These are phyloP conservation scores for Pelargonium nanum DNA, from an alignment of 345 rosid genomes.

Conservation along the genomic window DNA sequence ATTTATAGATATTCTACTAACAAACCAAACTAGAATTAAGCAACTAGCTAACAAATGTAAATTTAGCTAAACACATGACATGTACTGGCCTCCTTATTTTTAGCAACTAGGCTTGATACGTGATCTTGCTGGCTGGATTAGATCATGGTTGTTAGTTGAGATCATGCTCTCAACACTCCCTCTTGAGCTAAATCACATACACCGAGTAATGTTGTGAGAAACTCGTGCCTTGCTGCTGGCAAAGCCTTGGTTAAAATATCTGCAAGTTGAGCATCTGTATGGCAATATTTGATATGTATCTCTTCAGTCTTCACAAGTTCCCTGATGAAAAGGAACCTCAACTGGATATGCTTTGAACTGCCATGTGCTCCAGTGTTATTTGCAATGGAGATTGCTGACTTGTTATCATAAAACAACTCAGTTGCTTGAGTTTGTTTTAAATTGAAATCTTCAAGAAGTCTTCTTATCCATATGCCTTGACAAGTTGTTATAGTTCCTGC, in stretches of 20 bases:
- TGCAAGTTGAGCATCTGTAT: background rate
- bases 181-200: background rate
- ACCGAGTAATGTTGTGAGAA: background rate
- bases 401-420: too few species aligned
- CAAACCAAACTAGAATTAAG: too few species aligned
- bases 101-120: too few species aligned
- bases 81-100: too few species aligned
- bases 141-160: too few species aligned
- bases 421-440: background rate
- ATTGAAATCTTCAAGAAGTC: background rate
- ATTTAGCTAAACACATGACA: too few species aligned
- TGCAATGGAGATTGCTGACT: too few species aligned
- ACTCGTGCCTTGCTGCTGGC: background rate
- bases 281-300: background rate
- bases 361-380: background rate
- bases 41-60: too few species aligned
- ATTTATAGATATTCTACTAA: too few species aligned
- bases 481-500: background rate
- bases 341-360: background rate
- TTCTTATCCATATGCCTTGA: background rate
- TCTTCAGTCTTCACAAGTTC: background rate
- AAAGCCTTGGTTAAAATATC: background rate
- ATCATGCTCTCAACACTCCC: background rate
- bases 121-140: too few species aligned
- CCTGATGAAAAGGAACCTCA: background rate